These are phyloP conservation scores for Megacollybia platyphylla DNA, from an alignment of 1,284 basidiomycete species.

Conservation along the genomic window DNA sequence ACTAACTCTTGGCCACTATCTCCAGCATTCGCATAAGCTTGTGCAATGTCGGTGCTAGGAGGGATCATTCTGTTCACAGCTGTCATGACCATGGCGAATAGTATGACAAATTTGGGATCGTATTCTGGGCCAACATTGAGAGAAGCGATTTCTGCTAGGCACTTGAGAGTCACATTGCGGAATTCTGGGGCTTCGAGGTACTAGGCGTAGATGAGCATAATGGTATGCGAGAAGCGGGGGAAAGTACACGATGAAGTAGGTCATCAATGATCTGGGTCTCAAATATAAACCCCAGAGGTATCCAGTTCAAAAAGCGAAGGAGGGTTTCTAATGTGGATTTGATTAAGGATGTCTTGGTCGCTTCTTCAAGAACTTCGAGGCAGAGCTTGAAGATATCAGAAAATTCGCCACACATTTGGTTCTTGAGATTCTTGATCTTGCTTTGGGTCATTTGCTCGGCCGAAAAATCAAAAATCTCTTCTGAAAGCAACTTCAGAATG, in stretches of 20 bases:
- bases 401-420: constrained; percentile 96
- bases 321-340: constrained; percentile 94
- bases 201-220: constrained; percentile 23
- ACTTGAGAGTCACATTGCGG: constrained; percentile 95
- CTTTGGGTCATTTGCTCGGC: constrained; percentile 98
- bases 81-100: constrained; percentile 98
- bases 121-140: constrained; percentile 97
- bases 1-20: constrained; percentile 97
- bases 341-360: constrained; percentile 94
- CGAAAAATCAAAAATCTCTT: constrained; percentile 99
- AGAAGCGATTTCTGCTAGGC: constrained; percentile 92
- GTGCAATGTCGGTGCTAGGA: constrained; percentile 90
- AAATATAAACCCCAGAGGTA: constrained; percentile 97
- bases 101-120: constrained; percentile 93
- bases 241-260: constrained; percentile 73
- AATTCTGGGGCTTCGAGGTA: constrained; percentile 97
- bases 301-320: constrained; percentile 97
- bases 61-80: constrained; percentile 94
- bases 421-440: constrained; percentile 96
- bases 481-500: constrained; percentile 93
- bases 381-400: constrained; percentile 94
- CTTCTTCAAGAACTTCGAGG: constrained; percentile 93
- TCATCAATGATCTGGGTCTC: constrained; percentile 97
- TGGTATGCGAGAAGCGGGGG: background rate
- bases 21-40: constrained; percentile 83